Percentiles rank a stretch among this genome's conserved stretches.
Conservation (phyloP, 2,329 filamentous ascomycete species). For the Diplodia scrobiculata region DNA sequence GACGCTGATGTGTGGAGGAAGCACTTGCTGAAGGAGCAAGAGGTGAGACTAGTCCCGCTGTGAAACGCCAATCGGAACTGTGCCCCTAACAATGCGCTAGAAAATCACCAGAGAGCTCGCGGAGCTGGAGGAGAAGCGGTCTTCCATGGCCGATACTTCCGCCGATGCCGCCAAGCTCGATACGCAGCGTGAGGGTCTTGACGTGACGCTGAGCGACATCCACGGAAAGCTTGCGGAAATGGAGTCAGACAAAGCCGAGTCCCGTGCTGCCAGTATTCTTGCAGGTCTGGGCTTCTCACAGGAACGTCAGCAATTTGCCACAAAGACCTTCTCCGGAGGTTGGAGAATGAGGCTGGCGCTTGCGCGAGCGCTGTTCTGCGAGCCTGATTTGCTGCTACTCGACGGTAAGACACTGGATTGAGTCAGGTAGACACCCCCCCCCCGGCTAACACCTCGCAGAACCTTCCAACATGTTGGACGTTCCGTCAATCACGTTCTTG, state of each 20-base stretch:
- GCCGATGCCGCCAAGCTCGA: constrained; percentile 84
- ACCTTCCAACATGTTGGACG: constrained; percentile 99
- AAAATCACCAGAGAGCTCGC: constrained; percentile 78
- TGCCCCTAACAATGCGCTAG: constrained; percentile 38
- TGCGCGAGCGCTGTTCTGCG: constrained; percentile 93
- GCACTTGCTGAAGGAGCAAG: constrained; percentile 85
- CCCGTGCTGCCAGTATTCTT: constrained; percentile 90
- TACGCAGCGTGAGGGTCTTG: constrained; percentile 82
- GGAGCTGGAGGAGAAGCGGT: constrained; percentile 74
- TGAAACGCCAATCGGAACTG: not conserved
- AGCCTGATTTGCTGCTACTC: constrained; percentile 90
- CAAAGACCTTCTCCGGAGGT: constrained; percentile 98
- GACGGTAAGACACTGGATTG: constrained; percentile 56
- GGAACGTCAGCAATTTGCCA: constrained; percentile 87
- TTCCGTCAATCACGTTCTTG: constrained; percentile 98
- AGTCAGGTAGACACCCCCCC: constrained; percentile 19
- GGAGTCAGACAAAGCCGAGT: constrained; percentile 98
- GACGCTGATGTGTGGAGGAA: constrained; percentile 99
- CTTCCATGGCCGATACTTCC: constrained; percentile 85
- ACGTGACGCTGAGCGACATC: constrained; percentile 87
- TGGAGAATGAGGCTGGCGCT: constrained; percentile 98
- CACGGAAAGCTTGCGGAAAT: constrained; percentile 93
- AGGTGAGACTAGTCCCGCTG: constrained; percentile 55
- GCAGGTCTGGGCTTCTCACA: constrained; percentile 95
- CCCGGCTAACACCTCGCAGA: constrained; percentile 53